Percentiles rank a stretch among this genome's conserved stretches.
Conservation (phyloP, 2,329 filamentous ascomycete species). For the Talaromyces funiculosus region DNA sequence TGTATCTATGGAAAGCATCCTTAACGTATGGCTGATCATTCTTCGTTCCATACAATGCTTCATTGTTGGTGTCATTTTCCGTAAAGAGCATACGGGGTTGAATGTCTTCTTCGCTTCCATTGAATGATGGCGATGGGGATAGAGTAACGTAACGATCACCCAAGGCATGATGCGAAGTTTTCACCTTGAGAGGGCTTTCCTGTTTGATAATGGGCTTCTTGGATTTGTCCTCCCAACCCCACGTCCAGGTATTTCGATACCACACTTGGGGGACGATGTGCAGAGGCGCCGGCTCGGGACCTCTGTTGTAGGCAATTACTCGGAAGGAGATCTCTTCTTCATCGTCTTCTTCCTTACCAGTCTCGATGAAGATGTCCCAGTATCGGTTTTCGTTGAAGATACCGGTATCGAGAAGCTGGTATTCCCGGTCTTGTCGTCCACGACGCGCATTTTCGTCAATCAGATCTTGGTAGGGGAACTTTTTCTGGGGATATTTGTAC, state of each 20-base stretch:
- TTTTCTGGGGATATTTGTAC: conserved; percentile 91
- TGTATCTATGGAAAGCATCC: conserved; percentile 85
- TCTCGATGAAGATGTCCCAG: conserved; percentile 97
- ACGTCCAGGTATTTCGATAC: conserved; percentile 97
- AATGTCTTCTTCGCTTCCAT: conserved; percentile 72
- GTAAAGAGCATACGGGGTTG: conserved; percentile 84
- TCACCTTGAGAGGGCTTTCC: conserved; percentile 60
- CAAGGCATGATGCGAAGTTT: conserved; percentile 72
- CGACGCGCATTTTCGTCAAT: conserved; percentile 76
- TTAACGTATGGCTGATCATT: conserved; percentile 86
- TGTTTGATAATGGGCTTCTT: conserved; percentile 75
- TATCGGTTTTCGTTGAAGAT: conserved; percentile 84
- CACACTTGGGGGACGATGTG: conserved; percentile 93
- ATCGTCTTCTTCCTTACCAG: conserved; percentile 87
- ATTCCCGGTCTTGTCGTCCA: conserved; percentile 72
- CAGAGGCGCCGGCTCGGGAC: conserved; percentile 79
- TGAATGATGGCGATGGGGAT: conserved; percentile 83
- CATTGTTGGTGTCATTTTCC: conserved; percentile 88
- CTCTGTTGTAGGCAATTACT: conserved; percentile 92
- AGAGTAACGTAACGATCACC: conserved; percentile 79
- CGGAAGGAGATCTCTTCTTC: conserved; percentile 89
- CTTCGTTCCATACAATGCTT: conserved; percentile 67
- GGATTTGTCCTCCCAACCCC: conserved; percentile 71
- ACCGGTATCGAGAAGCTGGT: conserved; percentile 85
- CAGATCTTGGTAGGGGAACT: conserved; percentile 87